Base-by-base conservation (phyloP, 345 rosid genomes). In the Eucalyptus regnans region DNA sequence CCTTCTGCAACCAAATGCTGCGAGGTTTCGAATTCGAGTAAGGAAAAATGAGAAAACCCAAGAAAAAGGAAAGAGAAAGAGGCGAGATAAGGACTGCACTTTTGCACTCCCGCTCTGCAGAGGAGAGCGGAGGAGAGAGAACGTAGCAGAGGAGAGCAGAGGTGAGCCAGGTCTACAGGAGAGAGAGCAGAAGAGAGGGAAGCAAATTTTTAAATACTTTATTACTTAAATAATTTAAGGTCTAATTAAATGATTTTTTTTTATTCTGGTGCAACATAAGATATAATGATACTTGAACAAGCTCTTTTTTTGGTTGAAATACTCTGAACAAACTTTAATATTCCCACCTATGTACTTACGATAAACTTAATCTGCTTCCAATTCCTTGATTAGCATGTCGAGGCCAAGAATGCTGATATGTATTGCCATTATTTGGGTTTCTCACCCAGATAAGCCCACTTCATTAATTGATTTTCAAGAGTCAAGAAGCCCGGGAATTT, bases 401-500 rank as follows among this genome's bases (percentile, higher is more conserved):
- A 64, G 18, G 8, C 37, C 37, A 64, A 64, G 33, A n/a, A 29
- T 62, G 37, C 18, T 14, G 9, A 52, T 1, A 3, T 52, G 7
- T n/a, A 31, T 64, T 25, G 29, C 50, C 51, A 25, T 50, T 83
- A n/a, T 22, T 83, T 83, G 86, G 9, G 10, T 83, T 64, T 29
- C 31, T 64, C 5, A 9, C 33, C 9, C 5, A 1, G 3, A 52
- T 46, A 14, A 64, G 18, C 5, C 37, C 37, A n/a, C 71, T 64
- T 64, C 37, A 29, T 64, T 64, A 29, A 64, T 10, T 64, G 15
- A 14, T 62, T 62, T 62, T 12, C 31, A 14, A 62, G 68, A 62
- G 5, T 2, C 23, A 62, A 0, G 33, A 3, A 3, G 1, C 37
- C 16, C 3, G n/a, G 1, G 1, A 64, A 14, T 3, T 14, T 52